A percentile compares a stretch with the other conserved stretches of the same genome.
Conservation (phyloP, 257 asterid genomes). For the Scutellaria baicalensis region DNA sequence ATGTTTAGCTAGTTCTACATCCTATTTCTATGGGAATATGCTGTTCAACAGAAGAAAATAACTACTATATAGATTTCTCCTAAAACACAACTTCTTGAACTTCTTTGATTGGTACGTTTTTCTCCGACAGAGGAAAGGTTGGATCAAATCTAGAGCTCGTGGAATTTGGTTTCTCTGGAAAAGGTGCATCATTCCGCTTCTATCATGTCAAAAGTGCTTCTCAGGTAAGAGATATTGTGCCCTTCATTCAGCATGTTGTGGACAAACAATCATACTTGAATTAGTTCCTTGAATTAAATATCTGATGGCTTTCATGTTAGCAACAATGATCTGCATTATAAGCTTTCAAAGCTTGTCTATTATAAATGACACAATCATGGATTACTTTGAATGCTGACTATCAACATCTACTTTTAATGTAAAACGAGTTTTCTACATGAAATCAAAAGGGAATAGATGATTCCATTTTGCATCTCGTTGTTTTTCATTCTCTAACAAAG, state of each 20-base stretch:
- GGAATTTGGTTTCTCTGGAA: conserved; percentile 34
- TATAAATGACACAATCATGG: too few species aligned
- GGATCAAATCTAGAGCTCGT: conserved; percentile 39
- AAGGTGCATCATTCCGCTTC: conserved; percentile 44
- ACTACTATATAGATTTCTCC: too few species aligned
- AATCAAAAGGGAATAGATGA: background rate
- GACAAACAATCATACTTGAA: background rate
- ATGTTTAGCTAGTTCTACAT: background rate
- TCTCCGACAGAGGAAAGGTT: conserved; percentile 50
- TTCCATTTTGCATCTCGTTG: background rate
- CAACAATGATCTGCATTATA: background rate
- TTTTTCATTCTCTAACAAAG: background rate
- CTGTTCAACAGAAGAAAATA: too few species aligned
- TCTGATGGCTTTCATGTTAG: background rate
- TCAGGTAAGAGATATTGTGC: conserved; percentile 46
- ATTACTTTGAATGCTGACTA: background rate
- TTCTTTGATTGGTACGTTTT: background rate
- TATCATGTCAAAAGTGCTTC: conserved; percentile 67
- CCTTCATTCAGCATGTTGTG: background rate
- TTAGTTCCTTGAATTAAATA: background rate
- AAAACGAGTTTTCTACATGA: background rate
- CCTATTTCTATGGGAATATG: background rate
- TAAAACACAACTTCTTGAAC: background rate
- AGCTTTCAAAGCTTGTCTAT: background rate
- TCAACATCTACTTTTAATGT: background rate